phyloP scores from a whole-genome alignment of 768 basidiomycete species.

The Macrocybe gigantea region DNA sequence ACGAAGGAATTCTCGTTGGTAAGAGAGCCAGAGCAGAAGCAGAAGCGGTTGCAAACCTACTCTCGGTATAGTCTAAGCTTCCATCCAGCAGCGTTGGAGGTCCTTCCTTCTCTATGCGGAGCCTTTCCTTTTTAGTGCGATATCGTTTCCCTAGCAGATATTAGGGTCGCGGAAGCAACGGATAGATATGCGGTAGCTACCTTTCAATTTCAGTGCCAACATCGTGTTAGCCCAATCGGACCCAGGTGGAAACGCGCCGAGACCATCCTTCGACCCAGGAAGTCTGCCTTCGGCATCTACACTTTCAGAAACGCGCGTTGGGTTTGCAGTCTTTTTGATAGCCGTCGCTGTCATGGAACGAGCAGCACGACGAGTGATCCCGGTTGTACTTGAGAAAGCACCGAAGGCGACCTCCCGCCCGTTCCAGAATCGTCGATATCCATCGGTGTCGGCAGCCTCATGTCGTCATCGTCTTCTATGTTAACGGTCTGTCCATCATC shows the following conservation, averaged over 20 bases:
- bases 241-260: slow-evolving; percentile 65
- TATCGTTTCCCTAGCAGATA: slow-evolving; percentile 58
- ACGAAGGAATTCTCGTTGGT: slow-evolving; percentile 5
- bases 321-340: slow-evolving; percentile 13
- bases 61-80: slow-evolving; percentile 70
- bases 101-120: slow-evolving; percentile 73
- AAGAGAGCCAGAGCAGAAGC: not conserved
- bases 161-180: not conserved
- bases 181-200: slow-evolving; percentile 22
- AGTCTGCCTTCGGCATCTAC: slow-evolving; percentile 66
- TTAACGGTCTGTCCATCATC: slow-evolving; percentile 38
- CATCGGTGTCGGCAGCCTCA: slow-evolving; percentile 31
- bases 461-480: slow-evolving; percentile 35
- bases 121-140: slow-evolving; percentile 73
- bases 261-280: slow-evolving; percentile 72
- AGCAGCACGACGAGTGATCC: slow-evolving; percentile 34
- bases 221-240: slow-evolving; percentile 71
- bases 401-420: slow-evolving; percentile 39
- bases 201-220: slow-evolving; percentile 71
- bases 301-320: slow-evolving; percentile 31
- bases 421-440: slow-evolving; percentile 36
- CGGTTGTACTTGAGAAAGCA: slow-evolving; percentile 35
- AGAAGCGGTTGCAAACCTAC: slow-evolving; percentile 30
- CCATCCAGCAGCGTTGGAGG: slow-evolving; percentile 69
- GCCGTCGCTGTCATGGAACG: slow-evolving; percentile 51